Evolutionary conservation across 345 rosid genomes (phyloP), one percentile per base, ranked within the genome.

Genomic region (Citrus sp.): DNA sequence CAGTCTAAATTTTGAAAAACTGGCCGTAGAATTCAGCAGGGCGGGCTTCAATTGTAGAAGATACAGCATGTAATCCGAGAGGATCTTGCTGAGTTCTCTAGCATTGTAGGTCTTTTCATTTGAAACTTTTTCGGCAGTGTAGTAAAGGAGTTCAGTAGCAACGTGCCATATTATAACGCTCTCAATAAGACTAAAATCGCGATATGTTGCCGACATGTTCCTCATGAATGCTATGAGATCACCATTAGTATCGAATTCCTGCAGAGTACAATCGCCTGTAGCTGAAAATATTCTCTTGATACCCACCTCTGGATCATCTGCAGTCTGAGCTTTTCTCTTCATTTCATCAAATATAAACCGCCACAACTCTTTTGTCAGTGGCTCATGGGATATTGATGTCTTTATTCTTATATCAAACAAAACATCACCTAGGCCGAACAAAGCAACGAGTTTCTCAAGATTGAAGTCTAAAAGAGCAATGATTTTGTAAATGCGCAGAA

Each of bases 41-140:
- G 80, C 65, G 0, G 92, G 93, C 81, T 88, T 88, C 85, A 86
- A 78, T 2, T 81, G 73, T n/a, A 89, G 46, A 70, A 91, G 92
- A 72, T 88, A 88, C 80, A 87, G 18, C 95, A 89, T 89, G 87
- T 89, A 91, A 82, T 91, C 95, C 0, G 92, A 87, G 0, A 91
- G 78, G 8, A 76, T 68, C 82, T 89, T 89, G 74, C 90, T 38
- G 42, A 38, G 10, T 38, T 38, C 42, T 8, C 42, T 38, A 38
- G 42, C 42, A 7, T 38, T 38, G 42, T 38, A 1, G 2, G 42
- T 7, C 10, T 38, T 38, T 38, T 38, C 42, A 38, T 7, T 38
- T 38, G 32, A 9, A 24, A 60, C 46, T 2, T 42, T 22, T 1
- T 76, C 46, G 0, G 67, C 28, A 4, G 64, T 62, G 35, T 38